phyloP scores from a whole-genome alignment of 179 eudicot species.

The Spinacia oleracea region DNA sequence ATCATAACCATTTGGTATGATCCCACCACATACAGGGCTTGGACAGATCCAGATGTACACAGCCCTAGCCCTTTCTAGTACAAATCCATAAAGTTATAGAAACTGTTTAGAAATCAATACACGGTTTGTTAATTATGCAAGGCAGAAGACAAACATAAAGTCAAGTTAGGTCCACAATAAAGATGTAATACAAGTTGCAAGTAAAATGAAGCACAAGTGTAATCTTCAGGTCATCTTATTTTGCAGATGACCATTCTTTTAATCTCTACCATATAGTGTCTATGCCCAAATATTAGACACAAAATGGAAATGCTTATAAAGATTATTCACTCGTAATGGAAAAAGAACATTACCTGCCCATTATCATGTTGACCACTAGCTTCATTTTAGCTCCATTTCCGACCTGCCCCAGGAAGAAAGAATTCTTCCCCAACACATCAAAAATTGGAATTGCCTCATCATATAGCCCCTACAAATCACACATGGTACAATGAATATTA shows the following conservation, averaged over 20 bases:
- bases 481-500: background rate
- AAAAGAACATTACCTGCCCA: constrained; percentile 75
- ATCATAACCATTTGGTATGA: background rate
- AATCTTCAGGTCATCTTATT: background rate
- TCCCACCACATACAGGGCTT: background rate
- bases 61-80: background rate
- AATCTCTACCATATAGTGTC: background rate
- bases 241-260: background rate
- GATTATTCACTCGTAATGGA: background rate
- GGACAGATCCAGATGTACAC: background rate
- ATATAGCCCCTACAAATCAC: constrained; percentile 59
- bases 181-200: background rate
- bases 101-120: background rate
- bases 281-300: background rate
- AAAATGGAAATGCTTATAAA: background rate
- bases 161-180: background rate
- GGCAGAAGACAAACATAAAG: background rate
- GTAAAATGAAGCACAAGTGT: background rate
- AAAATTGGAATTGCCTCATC: constrained; percentile 85
- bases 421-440: constrained; percentile 90
- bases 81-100: background rate
- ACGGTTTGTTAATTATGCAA: background rate
- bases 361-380: constrained; percentile 97
- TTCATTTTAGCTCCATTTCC: constrained; percentile 99
- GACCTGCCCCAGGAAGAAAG: constrained; percentile 79